Evolutionary conservation across 2,329 filamentous ascomycete genomes (phyloP), one percentile per base, ranked within the genome.

Genomic region (Talaromyces verruculosus): DNA sequence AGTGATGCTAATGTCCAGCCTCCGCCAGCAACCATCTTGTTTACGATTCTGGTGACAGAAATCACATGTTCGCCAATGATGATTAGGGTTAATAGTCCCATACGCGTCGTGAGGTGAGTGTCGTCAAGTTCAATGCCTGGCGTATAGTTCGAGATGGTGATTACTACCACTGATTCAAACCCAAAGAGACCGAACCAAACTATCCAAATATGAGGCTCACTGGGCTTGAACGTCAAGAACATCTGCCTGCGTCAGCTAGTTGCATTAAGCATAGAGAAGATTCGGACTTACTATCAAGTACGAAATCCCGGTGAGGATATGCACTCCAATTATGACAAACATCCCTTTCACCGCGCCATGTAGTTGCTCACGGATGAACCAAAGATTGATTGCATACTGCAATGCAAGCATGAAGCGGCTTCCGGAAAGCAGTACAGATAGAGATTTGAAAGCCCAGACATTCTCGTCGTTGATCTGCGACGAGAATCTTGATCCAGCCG

Each of bases 21-120:
- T 22, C 74, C 75, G 28, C 71, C 74, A 65, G 73, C 74, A 25
- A 79, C 76, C 66, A 80, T 83, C 47, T 83, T 84, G 19, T 89
- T 84, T 41, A 83, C 83, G 72, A 80, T 78, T 33, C 84, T 83
- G 28, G 83, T 84, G 33, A 89, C 78, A n/a, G 85, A 83, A 45
- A 89, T 87, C 17, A 88, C 84, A 61, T 87, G 87, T 71, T 90
- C 88, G 15, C 88, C 88, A 66, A 90, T 83, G 65, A 90, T 87
- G 67, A 90, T 88, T 58, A 89, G 80, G 0, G 87, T 90, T 64
- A 90, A 78, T 2, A 89, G 79, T 13, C 83, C 84, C 82, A 90
- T 84, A 10, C 88, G 83, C 71, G 88, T 85, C 71, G 87, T 87
- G 64, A 90, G 74, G 72, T 89, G 86, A 0, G 86, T 89, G 65